These are phyloP conservation scores for Pseudomonodictys pantanalensis DNA, from an alignment of 495 filamentous ascomycete species.

Conservation along the genomic window DNA sequence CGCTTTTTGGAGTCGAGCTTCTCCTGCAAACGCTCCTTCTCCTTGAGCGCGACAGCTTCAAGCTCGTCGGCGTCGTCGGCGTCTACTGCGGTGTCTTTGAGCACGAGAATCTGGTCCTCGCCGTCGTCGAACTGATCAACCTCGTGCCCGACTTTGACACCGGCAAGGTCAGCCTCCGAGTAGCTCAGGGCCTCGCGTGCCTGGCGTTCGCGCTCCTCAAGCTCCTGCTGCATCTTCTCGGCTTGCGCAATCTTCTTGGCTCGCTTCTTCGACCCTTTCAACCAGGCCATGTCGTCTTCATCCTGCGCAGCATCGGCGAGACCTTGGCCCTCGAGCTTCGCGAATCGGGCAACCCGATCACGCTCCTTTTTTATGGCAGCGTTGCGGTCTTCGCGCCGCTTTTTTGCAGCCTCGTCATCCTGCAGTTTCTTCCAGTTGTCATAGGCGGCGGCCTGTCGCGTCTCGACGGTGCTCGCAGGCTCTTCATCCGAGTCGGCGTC, in stretches of 20 bases:
- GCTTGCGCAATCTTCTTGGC: conserved; percentile 84
- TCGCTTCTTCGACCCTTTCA: conserved; percentile 81
- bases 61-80: conserved; percentile 92
- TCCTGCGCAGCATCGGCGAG: conserved; percentile 64
- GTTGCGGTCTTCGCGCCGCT: conserved; percentile 70
- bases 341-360: conserved; percentile 71
- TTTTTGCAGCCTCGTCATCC: conserved; percentile 62
- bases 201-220: conserved; percentile 60
- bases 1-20: conserved; percentile 85
- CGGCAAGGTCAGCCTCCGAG: conserved; percentile 77
- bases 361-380: conserved; percentile 84
- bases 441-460: conserved; percentile 70
- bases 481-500: conserved; percentile 52
- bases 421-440: conserved; percentile 70
- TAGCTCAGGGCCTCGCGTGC: conserved; percentile 54
- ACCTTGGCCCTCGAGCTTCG: conserved; percentile 73
- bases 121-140: conserved; percentile 70
- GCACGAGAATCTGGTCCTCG: conserved; percentile 74
- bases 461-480: conserved; percentile 71
- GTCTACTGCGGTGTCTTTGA: conserved; percentile 85
- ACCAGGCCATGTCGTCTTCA: conserved; percentile 80
- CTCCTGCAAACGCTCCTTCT: conserved; percentile 73
- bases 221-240: conserved; percentile 69
- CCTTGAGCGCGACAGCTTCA: conserved; percentile 74
- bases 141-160: conserved; percentile 88